Evolutionary conservation across 495 filamentous ascomycete species (phyloP).

Genomic region (Lasiosphaeria hispida): DNA sequence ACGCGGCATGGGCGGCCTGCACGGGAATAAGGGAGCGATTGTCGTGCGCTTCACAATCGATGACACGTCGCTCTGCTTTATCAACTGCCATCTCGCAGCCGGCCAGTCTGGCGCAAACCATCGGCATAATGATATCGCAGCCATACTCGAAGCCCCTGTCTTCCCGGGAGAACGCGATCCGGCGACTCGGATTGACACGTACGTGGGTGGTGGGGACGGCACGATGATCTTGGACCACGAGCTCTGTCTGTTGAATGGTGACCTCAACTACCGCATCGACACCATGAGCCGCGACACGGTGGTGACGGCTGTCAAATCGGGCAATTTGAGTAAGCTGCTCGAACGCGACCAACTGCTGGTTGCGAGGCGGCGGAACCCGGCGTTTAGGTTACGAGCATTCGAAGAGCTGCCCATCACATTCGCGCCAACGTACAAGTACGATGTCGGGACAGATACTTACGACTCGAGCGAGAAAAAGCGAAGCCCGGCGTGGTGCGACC

Average conservation of each 20-base stretch:
- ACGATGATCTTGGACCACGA: constrained; percentile 97
- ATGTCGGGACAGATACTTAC: constrained; percentile 90
- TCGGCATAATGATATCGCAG: constrained; percentile 89
- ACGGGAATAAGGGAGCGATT: constrained; percentile 97
- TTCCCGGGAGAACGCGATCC: constrained; percentile 66
- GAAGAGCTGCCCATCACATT: constrained; percentile 84
- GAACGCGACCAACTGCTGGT: constrained; percentile 92
- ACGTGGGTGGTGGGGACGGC: constrained; percentile 86
- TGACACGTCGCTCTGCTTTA: constrained; percentile 89
- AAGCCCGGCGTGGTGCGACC: constrained; percentile 96
- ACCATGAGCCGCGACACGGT: constrained; percentile 92
- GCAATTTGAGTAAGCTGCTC: constrained; percentile 84
- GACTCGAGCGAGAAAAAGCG: constrained; percentile 93
- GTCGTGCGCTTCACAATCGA: constrained; percentile 86
- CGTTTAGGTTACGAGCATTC: constrained; percentile 82
- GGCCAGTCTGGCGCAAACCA: constrained; percentile 86
- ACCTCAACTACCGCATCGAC: constrained; percentile 98
- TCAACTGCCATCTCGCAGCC: constrained; percentile 96
- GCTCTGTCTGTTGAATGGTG: constrained; percentile 91
- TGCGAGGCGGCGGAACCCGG: constrained; percentile 79
- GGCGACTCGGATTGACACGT: constrained; percentile 65
- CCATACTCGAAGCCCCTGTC: constrained; percentile 75
- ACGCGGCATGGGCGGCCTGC: constrained; percentile 86
- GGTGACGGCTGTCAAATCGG: constrained; percentile 72
- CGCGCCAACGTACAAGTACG: constrained; percentile 96